Percentiles rank a stretch among this genome's conserved stretches.
Evolutionary conservation across 306 rosid species (phyloP).

Genomic region (Pyrus communis): DNA sequence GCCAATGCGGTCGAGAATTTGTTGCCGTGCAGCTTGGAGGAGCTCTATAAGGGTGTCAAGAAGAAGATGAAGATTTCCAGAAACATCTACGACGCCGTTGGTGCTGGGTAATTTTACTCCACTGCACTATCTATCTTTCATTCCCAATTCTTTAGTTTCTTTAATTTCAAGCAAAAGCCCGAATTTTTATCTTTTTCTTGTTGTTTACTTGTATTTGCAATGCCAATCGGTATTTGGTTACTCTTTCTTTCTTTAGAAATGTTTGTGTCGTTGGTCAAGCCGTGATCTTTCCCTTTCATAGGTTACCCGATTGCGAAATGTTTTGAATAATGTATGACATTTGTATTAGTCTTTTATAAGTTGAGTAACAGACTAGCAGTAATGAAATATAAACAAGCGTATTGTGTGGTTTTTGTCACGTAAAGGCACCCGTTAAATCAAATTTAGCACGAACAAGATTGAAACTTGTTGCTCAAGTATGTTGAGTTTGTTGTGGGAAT

Average conservation of each 20-base stretch:
- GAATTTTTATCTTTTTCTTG: not conserved
- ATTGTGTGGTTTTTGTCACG: not conserved
- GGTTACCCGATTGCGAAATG: not conserved
- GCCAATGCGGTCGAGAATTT: constrained; percentile 58
- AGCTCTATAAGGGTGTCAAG: constrained; percentile 63
- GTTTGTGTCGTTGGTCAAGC: not conserved
- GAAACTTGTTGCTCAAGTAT: not conserved
- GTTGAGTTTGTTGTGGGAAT: not conserved
- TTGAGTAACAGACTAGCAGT: not conserved
- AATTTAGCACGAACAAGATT: not conserved
- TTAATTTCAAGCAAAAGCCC: not conserved
- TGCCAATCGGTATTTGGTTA: not conserved
- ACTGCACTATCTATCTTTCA: not conserved
- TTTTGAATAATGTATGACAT: not conserved
- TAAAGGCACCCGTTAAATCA: not conserved
- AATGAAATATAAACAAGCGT: not conserved
- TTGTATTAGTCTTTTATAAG: not conserved
- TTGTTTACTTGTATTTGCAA: not conserved
- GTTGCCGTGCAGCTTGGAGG: constrained; percentile 80
- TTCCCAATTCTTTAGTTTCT: not conserved
- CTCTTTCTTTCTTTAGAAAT: not conserved
- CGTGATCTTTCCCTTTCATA: not conserved
- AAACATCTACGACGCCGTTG: constrained; percentile 45
- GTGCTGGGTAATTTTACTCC: constrained; percentile 52
- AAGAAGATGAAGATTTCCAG: constrained; percentile 93